phyloP scores from a whole-genome alignment of 2,329 filamentous ascomycete species.

The Acarospora socialis region DNA sequence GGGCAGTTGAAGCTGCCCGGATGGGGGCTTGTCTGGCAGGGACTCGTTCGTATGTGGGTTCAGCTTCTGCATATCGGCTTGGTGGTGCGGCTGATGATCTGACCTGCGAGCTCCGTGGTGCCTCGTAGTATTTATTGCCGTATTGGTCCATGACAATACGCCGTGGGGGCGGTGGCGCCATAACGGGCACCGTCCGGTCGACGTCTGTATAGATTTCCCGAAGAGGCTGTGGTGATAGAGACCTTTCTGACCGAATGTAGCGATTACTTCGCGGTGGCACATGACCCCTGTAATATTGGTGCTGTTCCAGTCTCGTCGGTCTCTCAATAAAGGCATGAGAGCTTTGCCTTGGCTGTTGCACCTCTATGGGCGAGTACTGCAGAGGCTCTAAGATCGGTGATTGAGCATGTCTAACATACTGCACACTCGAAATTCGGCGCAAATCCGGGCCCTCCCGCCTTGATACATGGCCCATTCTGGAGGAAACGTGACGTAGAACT shows the following conservation, averaged over 20 bases:
- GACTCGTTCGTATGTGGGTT: slow-evolving; percentile 10
- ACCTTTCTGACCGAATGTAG: slow-evolving; percentile 19
- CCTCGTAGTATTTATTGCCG: slow-evolving; percentile 63
- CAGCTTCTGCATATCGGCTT: slow-evolving; percentile 5
- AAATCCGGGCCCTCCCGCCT: slow-evolving; percentile 28
- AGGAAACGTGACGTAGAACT: slow-evolving; percentile 24
- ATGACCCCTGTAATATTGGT: slow-evolving; percentile 25
- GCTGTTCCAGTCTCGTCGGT: slow-evolving; percentile 17
- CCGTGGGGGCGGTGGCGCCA: slow-evolving; percentile 41
- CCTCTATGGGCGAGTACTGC: slow-evolving; percentile 25
- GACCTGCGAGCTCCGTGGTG: slow-evolving; percentile 27
- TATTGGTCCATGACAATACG: slow-evolving; percentile 70
- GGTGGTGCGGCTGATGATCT: slow-evolving; percentile 21
- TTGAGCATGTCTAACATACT: slow-evolving; percentile 29
- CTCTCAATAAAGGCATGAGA: too few species aligned
- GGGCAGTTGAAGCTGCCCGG: slow-evolving; percentile 7
- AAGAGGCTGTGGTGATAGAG: slow-evolving; percentile 30
- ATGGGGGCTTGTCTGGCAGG: slow-evolving; percentile 4
- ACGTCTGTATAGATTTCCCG: slow-evolving; percentile 24
- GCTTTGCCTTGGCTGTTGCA: too few species aligned
- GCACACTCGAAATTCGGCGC: slow-evolving; percentile 32
- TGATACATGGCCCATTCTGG: slow-evolving; percentile 23
- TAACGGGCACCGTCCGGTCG: slow-evolving; percentile 23
- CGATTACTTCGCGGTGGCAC: slow-evolving; percentile 20
- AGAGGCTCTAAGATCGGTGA: slow-evolving; percentile 12